These are phyloP conservation scores for Eustoma russellianum DNA, from an alignment of 257 asterid genomes.

Conservation along the genomic window DNA sequence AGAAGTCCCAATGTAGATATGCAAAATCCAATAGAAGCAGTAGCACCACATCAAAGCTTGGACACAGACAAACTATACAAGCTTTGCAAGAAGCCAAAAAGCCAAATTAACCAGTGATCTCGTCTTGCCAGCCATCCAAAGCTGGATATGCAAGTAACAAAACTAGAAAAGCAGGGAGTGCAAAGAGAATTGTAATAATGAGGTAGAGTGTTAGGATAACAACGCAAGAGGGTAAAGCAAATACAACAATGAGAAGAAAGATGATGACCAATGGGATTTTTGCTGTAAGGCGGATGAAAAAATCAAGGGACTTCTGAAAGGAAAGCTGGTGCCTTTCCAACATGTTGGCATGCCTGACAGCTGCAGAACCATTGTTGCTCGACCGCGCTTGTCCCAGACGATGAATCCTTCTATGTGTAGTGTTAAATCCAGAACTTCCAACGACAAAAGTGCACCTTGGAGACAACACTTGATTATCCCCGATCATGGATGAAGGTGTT, in stretches of 20 bases:
- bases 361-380: slow-evolving; percentile 11
- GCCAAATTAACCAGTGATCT: slow-evolving; percentile 44
- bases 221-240: slow-evolving; percentile 68
- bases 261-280: slow-evolving; percentile 59
- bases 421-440: slow-evolving; percentile 17
- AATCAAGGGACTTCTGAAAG: slow-evolving; percentile 60
- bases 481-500: slow-evolving; percentile 32
- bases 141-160: slow-evolving; percentile 74
- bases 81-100: neutral
- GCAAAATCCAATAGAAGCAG: too few species aligned
- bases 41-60: too few species aligned
- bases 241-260: slow-evolving; percentile 46
- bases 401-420: slow-evolving; percentile 32
- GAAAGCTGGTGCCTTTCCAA: slow-evolving; percentile 46
- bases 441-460: slow-evolving; percentile 29
- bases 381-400: slow-evolving; percentile 29
- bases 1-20: too few species aligned
- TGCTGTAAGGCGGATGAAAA: slow-evolving; percentile 47
- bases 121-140: slow-evolving; percentile 67
- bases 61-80: too few species aligned
- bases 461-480: slow-evolving; percentile 43
- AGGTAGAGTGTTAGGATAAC: slow-evolving; percentile 51
- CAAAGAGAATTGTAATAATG: slow-evolving; percentile 64
- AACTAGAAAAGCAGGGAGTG: slow-evolving; percentile 69
- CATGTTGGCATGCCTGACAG: slow-evolving; percentile 17